phyloP scores from a whole-genome alignment of 2,329 filamentous ascomycete species.

The Neophaeococcomyces mojaviensis region DNA sequence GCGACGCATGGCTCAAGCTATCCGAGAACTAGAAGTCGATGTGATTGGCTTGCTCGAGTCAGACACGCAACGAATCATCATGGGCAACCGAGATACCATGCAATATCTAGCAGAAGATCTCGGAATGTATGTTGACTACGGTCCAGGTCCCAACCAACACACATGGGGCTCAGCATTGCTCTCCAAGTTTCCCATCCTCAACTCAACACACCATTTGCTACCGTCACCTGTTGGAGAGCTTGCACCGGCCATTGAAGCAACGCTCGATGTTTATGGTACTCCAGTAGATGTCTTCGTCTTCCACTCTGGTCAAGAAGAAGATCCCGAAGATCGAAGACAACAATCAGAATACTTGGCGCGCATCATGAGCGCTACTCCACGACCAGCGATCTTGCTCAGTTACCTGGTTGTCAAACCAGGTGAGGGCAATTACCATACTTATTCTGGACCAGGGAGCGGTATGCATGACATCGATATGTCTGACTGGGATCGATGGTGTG shows the following conservation, averaged over 20 bases:
- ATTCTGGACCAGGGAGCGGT: slow-evolving; percentile 74
- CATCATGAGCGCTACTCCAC: slow-evolving; percentile 73
- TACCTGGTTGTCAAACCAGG: slow-evolving; percentile 89
- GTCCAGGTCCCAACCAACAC: slow-evolving; percentile 96
- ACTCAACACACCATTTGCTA: slow-evolving; percentile 91
- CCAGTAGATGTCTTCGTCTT: slow-evolving; percentile 93
- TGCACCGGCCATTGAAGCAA: slow-evolving; percentile 94
- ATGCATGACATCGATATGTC: slow-evolving; percentile 92
- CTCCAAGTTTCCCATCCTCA: slow-evolving; percentile 95
- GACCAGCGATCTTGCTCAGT: slow-evolving; percentile 76
- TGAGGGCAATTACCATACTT: slow-evolving; percentile 94
- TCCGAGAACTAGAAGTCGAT: slow-evolving; percentile 93
- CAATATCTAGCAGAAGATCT: slow-evolving; percentile 93
- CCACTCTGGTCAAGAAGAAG: slow-evolving; percentile 97
- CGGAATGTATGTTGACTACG: slow-evolving; percentile 98
- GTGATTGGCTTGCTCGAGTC: slow-evolving; percentile 91
- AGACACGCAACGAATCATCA: slow-evolving; percentile 94
- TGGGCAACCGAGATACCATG: slow-evolving; percentile 95
- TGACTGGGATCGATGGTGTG: slow-evolving; percentile 98
- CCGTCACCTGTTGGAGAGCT: slow-evolving; percentile 91
- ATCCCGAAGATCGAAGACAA: slow-evolving; percentile 79
- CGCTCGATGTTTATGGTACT: slow-evolving; percentile 83
- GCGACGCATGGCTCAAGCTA: slow-evolving; percentile 80
- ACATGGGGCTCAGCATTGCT: slow-evolving; percentile 91
- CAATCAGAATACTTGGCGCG: slow-evolving; percentile 80